Base-by-base conservation (phyloP, 2,329 filamentous ascomycete genomes). In the Alternaria angustiovoidea region DNA sequence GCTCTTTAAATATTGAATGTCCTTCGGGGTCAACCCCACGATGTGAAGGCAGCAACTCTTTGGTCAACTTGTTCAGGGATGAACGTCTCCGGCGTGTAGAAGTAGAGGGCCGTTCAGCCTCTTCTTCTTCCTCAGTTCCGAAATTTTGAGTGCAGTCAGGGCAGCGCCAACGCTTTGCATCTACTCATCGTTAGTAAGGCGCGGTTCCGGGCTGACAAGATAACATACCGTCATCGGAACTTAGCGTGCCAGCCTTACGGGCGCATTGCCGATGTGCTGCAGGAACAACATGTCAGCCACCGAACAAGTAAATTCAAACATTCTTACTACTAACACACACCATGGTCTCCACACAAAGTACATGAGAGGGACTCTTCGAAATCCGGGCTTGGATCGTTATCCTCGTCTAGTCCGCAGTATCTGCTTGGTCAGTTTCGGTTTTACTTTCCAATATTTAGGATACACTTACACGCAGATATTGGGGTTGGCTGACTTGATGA, bases 241-340 rank as follows among this genome's bases (percentile, higher is more conserved):
- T 82, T 70, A 91, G 81, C 65, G 87, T 87, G 60, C 86, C 86
- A 75, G 88, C 87, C 75, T 91, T 87, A 74, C 90, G 88, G 59
- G 93, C 94, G 81, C 94, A 97, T 85, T 95, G 91, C 78, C 91
- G 89, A 83, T 98, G 94, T 73, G 93, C 94, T 97, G 82, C 75
- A 82, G 75, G 75, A 72, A 79, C 78, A 79, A 62, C 76, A 82
- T 82, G 74, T 76, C 75, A 79, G 75, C 65, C 59, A 65, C 75
- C 71, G 84, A 60, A 64, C 65, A 62, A 41, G 55, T 58, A 81
- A 66, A 65, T 72, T 63, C 73, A 67, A 54, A 65, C 62, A 57
- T 20, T 60, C 62, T 43, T 28, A 41, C 38, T 44, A 36, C 34
- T 36, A 58, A 46, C 47, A 87, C 91, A 80, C 83, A 96, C 93